These are phyloP conservation scores for Phialocephala subalpina DNA, from an alignment of 2,329 filamentous ascomycete species.

Conservation along the genomic window DNA sequence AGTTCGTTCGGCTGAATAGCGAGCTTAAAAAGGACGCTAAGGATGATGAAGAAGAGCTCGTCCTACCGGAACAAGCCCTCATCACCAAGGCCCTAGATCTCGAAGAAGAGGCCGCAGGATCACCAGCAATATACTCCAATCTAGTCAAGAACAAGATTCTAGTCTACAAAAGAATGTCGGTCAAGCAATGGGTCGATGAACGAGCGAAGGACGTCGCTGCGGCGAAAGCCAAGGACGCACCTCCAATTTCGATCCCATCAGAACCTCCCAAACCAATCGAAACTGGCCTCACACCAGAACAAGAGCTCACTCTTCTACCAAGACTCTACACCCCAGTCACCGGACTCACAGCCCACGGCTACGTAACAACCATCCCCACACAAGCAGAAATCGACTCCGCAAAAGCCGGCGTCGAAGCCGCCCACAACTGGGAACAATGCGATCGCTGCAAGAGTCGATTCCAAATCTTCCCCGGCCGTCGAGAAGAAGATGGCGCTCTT, in stretches of 20 bases:
- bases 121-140: constrained; percentile 78
- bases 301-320: constrained; percentile 73
- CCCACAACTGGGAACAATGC: constrained; percentile 85
- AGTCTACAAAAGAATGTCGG: constrained; percentile 76
- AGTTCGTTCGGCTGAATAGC: constrained; percentile 72
- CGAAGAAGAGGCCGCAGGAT: constrained; percentile 79
- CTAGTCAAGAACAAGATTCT: constrained; percentile 84
- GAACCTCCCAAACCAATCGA: constrained; percentile 61
- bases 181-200: constrained; percentile 75
- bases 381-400: constrained; percentile 72
- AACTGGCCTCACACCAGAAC: constrained; percentile 71
- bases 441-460: constrained; percentile 88
- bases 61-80: constrained; percentile 70
- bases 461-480: constrained; percentile 88
- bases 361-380: constrained; percentile 74
- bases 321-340: constrained; percentile 70
- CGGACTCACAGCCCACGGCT: constrained; percentile 73
- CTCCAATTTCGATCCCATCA: constrained; percentile 40
- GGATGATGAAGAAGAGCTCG: constrained; percentile 58
- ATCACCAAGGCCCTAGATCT: constrained; percentile 76
- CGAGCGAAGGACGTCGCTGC: constrained; percentile 54
- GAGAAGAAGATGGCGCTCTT: constrained; percentile 77
- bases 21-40: constrained; percentile 62
- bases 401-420: constrained; percentile 67
- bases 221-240: constrained; percentile 41